Conservation (phyloP, 257 asterid species). For the Agastache rugosa region DNA sequence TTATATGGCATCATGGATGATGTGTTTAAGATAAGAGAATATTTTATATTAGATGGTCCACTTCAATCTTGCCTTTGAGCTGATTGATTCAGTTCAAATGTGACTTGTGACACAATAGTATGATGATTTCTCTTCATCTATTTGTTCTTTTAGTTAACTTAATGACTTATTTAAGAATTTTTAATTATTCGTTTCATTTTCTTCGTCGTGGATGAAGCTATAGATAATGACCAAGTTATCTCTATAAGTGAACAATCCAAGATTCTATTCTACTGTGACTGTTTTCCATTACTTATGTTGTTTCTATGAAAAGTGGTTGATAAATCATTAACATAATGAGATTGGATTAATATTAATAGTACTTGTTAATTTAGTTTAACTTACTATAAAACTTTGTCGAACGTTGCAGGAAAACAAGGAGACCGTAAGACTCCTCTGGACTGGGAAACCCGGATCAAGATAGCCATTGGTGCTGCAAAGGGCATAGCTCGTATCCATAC, state of each 20-base stretch:
- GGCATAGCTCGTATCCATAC: constrained; percentile 80
- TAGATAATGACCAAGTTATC: constrained; percentile 5
- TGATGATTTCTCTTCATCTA: neutral
- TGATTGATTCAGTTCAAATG: constrained; percentile 15
- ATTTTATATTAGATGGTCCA: constrained; percentile 29
- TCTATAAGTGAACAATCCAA: too few relatives aligned
- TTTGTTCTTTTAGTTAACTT: neutral
- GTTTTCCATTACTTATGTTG: neutral
- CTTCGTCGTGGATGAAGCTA: constrained; percentile 10
- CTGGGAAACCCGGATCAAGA: constrained; percentile 78
- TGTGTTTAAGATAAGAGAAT: constrained; percentile 33
- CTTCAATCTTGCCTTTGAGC: constrained; percentile 27
- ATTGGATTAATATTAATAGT: too few relatives aligned
- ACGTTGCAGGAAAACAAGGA: constrained; percentile 63
- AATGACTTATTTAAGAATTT: neutral
- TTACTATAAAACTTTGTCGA: neutral
- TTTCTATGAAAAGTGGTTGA: neutral
- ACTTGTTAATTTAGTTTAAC: neutral
- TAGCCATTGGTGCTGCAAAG: constrained; percentile 79
- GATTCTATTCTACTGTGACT: neutral
- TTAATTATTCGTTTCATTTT: constrained; percentile 12
- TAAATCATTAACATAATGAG: neutral
- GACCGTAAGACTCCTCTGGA: constrained; percentile 56
- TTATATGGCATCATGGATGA: constrained; percentile 30
- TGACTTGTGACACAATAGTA: constrained; percentile 20